Conservation (phyloP, 23 red algal species). For the Gracilaria vermiculophylla region DNA sequence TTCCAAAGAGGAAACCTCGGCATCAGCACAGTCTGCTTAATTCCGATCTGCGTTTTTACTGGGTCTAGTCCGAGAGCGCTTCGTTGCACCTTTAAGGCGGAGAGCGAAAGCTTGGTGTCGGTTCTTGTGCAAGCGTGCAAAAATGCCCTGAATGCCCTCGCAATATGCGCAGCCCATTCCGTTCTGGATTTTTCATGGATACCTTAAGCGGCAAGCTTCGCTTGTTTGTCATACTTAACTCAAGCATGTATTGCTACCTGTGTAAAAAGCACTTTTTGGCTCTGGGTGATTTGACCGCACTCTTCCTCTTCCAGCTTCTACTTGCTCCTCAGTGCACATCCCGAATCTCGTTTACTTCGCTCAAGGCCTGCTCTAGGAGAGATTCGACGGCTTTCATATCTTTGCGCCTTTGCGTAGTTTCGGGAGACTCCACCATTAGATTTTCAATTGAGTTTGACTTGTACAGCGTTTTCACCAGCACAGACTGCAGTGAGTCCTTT, state of each 20-base stretch:
- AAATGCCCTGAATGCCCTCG: too few relatives aligned
- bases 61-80: neutral
- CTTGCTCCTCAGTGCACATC: constrained; percentile 55
- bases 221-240: too few relatives aligned
- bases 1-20: neutral
- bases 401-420: constrained; percentile 76
- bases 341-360: constrained; percentile 86
- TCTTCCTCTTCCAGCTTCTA: neutral
- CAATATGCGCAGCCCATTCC: too few relatives aligned
- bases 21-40: constrained; percentile 7
- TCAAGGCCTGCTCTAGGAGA: constrained; percentile 67
- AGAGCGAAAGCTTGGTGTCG: too few relatives aligned
- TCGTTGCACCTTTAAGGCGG: neutral
- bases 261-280: too few relatives aligned
- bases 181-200: too few relatives aligned
- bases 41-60: too few relatives aligned
- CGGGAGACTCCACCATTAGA: constrained; percentile 77
- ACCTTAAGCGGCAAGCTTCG: too few relatives aligned
- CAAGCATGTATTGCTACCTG: too few relatives aligned
- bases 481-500: constrained; percentile 68
- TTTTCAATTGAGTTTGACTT: constrained; percentile 69
- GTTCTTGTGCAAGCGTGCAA: too few relatives aligned
- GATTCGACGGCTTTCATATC: constrained; percentile 65
- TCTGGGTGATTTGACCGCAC: too few relatives aligned
- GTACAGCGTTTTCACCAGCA: constrained; percentile 84